These are phyloP conservation scores for Claviceps pazoutovae DNA, from an alignment of 2,329 filamentous ascomycete genomes.

Conservation along the genomic window DNA sequence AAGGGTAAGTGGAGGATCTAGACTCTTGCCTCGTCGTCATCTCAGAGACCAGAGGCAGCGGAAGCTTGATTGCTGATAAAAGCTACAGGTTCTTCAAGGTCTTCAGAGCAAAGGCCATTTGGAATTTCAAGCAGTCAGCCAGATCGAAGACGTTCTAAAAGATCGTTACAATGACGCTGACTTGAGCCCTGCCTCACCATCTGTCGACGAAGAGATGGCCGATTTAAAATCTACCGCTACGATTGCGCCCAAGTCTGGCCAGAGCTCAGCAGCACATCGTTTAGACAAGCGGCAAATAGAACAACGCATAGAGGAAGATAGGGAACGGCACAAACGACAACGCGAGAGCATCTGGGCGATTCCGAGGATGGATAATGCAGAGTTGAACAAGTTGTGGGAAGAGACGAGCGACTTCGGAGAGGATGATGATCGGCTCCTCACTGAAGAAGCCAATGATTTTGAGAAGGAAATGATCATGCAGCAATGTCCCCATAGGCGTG, in stretches of 20 bases:
- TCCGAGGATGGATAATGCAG: conserved; percentile 43
- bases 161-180: conserved; percentile 57
- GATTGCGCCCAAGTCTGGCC: conserved; percentile 22
- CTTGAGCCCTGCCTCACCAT: conserved; percentile 36
- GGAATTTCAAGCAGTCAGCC: conserved; percentile 55
- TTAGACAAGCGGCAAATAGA: conserved; percentile 83
- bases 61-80: not conserved
- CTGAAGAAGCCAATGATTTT: conserved; percentile 53
- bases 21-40: not conserved
- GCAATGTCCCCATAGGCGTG: conserved; percentile 25
- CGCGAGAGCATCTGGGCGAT: conserved; percentile 92
- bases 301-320: conserved; percentile 91
- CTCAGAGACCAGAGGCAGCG: not conserved
- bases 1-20: conserved; percentile 39
- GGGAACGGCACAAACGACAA: conserved; percentile 83
- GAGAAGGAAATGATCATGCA: conserved; percentile 26
- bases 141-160: conserved; percentile 73
- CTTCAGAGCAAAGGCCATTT: conserved; percentile 61
- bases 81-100: conserved; percentile 48
- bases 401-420: conserved; percentile 77
- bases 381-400: conserved; percentile 73
- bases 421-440: conserved; percentile 65
- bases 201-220: conserved; percentile 25
- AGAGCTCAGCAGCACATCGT: conserved; percentile 20
- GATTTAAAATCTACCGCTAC: conserved; percentile 27